These are phyloP conservation scores for Penicillium sp. DNA, from an alignment of 2,329 filamentous ascomycete species.

Conservation along the genomic window DNA sequence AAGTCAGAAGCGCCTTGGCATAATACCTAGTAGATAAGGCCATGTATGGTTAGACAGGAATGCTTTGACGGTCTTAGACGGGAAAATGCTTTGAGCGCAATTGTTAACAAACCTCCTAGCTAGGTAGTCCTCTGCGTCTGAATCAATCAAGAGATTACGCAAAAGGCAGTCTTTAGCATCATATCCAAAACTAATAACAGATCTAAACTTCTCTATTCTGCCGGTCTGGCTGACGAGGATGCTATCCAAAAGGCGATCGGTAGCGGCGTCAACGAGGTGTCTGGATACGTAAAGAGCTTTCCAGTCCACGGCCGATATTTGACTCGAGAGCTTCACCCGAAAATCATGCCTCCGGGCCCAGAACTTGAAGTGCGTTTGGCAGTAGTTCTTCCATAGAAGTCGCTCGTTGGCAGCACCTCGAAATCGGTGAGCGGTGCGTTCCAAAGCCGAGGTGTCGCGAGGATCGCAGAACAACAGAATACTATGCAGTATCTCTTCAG, in stretches of 20 bases:
- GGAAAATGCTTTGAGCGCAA: not conserved
- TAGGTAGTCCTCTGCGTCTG: conserved; percentile 72
- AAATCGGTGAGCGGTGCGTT: conserved; percentile 68
- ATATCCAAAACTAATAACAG: conserved; percentile 75
- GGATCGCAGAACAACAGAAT: conserved; percentile 70
- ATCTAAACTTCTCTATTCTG: conserved; percentile 71
- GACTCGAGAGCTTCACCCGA: conserved; percentile 57
- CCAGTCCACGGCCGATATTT: conserved; percentile 71
- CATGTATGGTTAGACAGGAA: too few species aligned
- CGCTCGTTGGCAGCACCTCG: conserved; percentile 70
- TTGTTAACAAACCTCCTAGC: conserved; percentile 62
- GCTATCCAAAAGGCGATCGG: conserved; percentile 64
- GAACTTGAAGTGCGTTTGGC: conserved; percentile 69
- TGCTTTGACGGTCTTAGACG: not conserved
- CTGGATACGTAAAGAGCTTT: conserved; percentile 68
- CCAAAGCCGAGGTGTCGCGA: conserved; percentile 55
- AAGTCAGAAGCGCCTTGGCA: conserved; percentile 73
- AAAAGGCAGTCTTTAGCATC: conserved; percentile 87
- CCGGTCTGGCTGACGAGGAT: conserved; percentile 73
- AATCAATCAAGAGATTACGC: conserved; percentile 64
- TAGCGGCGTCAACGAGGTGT: conserved; percentile 57
- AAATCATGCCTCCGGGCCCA: conserved; percentile 75
- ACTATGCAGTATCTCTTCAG: conserved; percentile 83
- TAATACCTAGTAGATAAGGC: conserved; percentile 65
- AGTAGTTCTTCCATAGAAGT: conserved; percentile 80